phyloP scores from a whole-genome alignment of 495 filamentous ascomycete species.

The Aspergillus ellipticus region DNA sequence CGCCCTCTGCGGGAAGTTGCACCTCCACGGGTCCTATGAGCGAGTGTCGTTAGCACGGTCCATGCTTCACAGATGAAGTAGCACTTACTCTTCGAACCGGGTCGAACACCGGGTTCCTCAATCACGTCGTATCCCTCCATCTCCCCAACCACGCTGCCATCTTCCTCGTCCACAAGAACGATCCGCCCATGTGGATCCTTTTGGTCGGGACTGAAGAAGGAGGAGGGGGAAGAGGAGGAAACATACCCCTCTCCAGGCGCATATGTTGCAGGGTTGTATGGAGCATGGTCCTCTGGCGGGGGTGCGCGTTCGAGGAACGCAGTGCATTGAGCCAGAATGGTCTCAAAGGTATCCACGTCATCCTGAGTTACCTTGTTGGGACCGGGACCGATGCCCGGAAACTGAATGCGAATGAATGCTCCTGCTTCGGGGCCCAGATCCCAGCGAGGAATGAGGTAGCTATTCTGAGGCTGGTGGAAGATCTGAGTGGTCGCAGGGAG shows the following conservation, averaged over 20 bases:
- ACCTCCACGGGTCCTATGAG: constrained; percentile 86
- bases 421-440: constrained; percentile 81
- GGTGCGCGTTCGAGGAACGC: constrained; percentile 81
- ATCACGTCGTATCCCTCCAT: constrained; percentile 79
- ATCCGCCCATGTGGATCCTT: constrained; percentile 44
- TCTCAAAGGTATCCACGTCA: constrained; percentile 94
- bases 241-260: constrained; percentile 76
- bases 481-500: constrained; percentile 91
- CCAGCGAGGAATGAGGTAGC: constrained; percentile 91
- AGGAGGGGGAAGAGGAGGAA: constrained; percentile 32
- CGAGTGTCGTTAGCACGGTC: constrained; percentile 11
- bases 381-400: constrained; percentile 65
- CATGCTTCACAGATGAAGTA: not conserved
- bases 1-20: constrained; percentile 69
- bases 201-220: constrained; percentile 15
- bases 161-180: constrained; percentile 92
- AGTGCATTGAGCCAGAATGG: constrained; percentile 91
- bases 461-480: constrained; percentile 83
- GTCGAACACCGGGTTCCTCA: constrained; percentile 66
- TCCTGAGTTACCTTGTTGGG: constrained; percentile 71
- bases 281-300: constrained; percentile 46
- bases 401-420: constrained; percentile 87
- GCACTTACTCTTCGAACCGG: constrained; percentile 79
- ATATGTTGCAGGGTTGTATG: constrained; percentile 79
- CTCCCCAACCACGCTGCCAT: constrained; percentile 92